Base-by-base conservation (phyloP, 2,329 filamentous ascomycete species). In the Didymella lethalis region DNA sequence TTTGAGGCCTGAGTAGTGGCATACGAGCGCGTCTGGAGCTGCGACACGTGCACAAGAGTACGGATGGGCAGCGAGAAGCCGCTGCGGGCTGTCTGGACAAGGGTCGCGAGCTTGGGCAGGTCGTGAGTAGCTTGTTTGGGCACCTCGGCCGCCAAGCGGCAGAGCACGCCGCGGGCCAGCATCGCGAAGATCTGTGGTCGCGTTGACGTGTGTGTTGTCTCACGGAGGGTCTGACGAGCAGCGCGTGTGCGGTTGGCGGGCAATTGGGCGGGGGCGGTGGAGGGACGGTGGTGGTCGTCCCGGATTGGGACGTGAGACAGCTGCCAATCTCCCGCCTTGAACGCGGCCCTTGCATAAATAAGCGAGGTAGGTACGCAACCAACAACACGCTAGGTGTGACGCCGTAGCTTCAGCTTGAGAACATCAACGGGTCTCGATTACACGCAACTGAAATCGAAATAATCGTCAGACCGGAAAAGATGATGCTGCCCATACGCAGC, bases 81-180 rank as follows among this genome's bases (percentile, higher is more conserved):
- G 43, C 11, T 44, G 43, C 47, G 57, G 52, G 43, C 62, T 61
- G 66, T 65, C 43, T 69, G 70, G 55, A 75, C 59, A 57, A 71
- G 62, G 59, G 67, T 66, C 51, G 72, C 68, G 56, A 76, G 68
- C 62, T 74, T 74, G 48, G 74, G 64, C 56, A 77, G 69, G 67
- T 75, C 64, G 70, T 71, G 74, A 65, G 75, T 64, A 59, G 69
- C 65, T 70, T 69, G 70, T 67, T 67, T 75, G 66, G 74, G 69
- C 45, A 68, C 65, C 56, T 74, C 69, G 34, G 68, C 69, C 58
- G 74, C 71, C 65, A 77, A 64, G 68, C 74, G 76, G 60, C 66
- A 68, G 66, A 78, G 69, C 55, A 71, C 61, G 64, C 72, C 65
- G 65, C 71, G 73, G 60, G 72, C 70, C 61, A 77, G 68, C 76